A percentile compares a stretch with the other conserved stretches of the same genome.
phyloP scores from a whole-genome alignment of 768 basidiomycete genomes.

The Piloderma croceum region DNA sequence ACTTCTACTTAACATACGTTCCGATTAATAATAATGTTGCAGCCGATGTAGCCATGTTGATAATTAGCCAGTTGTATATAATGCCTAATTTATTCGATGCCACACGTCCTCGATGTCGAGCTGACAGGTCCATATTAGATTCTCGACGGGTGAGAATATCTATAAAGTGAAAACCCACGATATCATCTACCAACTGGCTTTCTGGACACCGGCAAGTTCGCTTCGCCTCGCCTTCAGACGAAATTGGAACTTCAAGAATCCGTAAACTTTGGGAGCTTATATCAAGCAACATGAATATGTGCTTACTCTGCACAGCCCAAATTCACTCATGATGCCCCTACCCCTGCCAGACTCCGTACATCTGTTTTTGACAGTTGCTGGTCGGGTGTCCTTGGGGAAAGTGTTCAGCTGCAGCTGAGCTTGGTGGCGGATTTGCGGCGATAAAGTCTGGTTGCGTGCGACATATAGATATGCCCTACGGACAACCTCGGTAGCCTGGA shows the following conservation, averaged over 20 bases:
- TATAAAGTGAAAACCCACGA: too few species aligned
- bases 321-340: slow-evolving; percentile 84
- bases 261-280: not conserved
- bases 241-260: slow-evolving; percentile 73
- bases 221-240: slow-evolving; percentile 76
- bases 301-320: slow-evolving; percentile 75
- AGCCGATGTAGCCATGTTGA: too few species aligned
- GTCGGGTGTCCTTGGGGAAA: slow-evolving; percentile 75
- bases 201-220: slow-evolving; percentile 81
- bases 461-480: slow-evolving; percentile 91
- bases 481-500: slow-evolving; percentile 70
- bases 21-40: too few species aligned
- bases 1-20: slow-evolving; percentile 9
- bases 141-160: too few species aligned
- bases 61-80: too few species aligned
- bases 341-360: slow-evolving; percentile 83
- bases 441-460: slow-evolving; percentile 86
- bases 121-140: too few species aligned
- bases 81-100: too few species aligned
- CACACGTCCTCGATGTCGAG: too few species aligned
- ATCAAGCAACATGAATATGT: not conserved
- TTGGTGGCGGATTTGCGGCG: slow-evolving; percentile 84
- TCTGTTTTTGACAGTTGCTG: slow-evolving; percentile 85
- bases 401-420: slow-evolving; percentile 92
- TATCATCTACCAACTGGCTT: slow-evolving; percentile 78